Evolutionary conservation across 495 filamentous ascomycete genomes (phyloP).

Genomic region (Penicillium roqueforti): DNA sequence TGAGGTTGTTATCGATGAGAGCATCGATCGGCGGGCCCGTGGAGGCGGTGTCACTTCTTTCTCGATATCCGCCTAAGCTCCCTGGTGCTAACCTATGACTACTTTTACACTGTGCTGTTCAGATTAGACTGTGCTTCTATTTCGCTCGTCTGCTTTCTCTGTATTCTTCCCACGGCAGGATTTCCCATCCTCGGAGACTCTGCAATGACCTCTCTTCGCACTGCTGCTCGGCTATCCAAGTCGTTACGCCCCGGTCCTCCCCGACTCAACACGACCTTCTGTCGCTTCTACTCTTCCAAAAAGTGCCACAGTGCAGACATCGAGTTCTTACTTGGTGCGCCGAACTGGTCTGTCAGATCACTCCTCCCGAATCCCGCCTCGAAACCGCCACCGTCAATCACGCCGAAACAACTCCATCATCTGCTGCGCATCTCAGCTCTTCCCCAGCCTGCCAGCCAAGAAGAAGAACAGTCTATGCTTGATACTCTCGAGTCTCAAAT

Average conservation of each 20-base stretch:
- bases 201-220: conserved; percentile 18
- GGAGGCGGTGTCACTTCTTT: conserved; percentile 23
- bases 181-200: neutral
- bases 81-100: neutral
- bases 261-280: conserved; percentile 5
- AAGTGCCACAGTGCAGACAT: conserved; percentile 34
- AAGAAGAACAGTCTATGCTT: conserved; percentile 62
- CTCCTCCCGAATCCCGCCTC: conserved; percentile 55
- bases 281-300: conserved; percentile 29
- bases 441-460: conserved; percentile 57
- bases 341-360: conserved; percentile 81
- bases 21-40: conserved; percentile 25
- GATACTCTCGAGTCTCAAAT: conserved; percentile 75
- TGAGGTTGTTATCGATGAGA: conserved; percentile 19
- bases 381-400: conserved; percentile 36
- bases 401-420: conserved; percentile 64
- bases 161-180: neutral
- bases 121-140: neutral
- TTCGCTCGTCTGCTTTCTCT: neutral
- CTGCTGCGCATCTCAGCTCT: conserved; percentile 89
- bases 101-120: neutral
- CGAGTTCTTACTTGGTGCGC: conserved; percentile 58
- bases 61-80: conserved; percentile 12
- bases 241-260: conserved; percentile 8
- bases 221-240: conserved; percentile 16